Evolutionary conservation across 352 stramenopile species (phyloP).

Genomic region (Aphanomyces euteiches): DNA sequence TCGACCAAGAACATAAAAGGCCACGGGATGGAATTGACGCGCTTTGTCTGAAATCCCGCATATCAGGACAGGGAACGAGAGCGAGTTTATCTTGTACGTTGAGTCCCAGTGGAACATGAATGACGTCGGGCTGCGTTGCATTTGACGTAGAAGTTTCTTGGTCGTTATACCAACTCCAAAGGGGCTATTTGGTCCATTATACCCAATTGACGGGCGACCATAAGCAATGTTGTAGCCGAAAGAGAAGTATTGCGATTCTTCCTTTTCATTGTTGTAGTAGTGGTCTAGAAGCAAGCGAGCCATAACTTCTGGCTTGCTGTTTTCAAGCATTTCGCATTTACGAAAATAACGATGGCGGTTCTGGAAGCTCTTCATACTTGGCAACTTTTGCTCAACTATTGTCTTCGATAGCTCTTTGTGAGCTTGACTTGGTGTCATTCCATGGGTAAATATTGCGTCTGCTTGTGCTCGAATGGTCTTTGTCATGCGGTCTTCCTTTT

Average conservation of each 20-base stretch:
- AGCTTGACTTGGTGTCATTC: neutral
- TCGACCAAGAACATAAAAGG: neutral
- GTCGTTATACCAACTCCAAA: neutral
- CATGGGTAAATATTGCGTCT: neutral
- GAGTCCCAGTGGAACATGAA: slow-evolving; percentile 5
- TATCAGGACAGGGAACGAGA: neutral
- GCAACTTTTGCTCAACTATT: neutral
- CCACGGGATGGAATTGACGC: neutral
- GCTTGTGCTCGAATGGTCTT: neutral
- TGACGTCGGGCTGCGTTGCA: neutral
- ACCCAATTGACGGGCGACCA: neutral
- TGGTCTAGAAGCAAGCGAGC: neutral
- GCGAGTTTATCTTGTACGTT: neutral
- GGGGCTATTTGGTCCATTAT: neutral
- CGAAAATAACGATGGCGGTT: neutral
- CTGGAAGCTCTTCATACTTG: neutral
- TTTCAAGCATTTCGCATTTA: neutral
- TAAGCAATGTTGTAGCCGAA: neutral
- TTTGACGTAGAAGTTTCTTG: neutral
- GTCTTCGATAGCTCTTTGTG: neutral
- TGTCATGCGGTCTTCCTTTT: neutral
- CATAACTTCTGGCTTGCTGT: slow-evolving; percentile 5
- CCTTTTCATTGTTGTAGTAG: neutral
- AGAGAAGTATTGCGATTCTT: neutral
- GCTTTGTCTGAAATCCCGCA: neutral